Evolutionary conservation across 1,139 yeast genomes (phyloP), one percentile per base, ranked within the genome.

Genomic region (Hemisphaericaspora xylanilytica): DNA sequence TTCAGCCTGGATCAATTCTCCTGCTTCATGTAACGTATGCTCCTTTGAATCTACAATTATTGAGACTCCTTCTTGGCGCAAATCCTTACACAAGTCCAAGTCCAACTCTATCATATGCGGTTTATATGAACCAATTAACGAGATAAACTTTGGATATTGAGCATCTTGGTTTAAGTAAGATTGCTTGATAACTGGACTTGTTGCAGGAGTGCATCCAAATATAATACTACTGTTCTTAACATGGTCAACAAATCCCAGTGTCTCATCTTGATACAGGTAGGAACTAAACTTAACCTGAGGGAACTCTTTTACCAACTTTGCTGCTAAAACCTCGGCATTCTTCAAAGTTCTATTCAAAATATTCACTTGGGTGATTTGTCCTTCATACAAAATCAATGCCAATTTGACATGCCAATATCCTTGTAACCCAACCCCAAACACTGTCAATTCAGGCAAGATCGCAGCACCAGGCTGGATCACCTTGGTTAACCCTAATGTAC

Each of bases 91-190:
- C 24, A 75, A 58, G 1, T 55, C 63, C 20, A 69, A 63, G 42
- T 80, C 85, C 38, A 80, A 72, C 55, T 81, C 89, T 34, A 68
- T 67, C 88, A 82, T 81, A 44, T 75, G 73, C 3, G 86, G 85
- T 52, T 80, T 80, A 53, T 81, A 82, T 12, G 85, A 78, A 1
- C 89, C 89, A 48, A 82, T 81, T 30, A 81, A 61, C 3, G 81
- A 74, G 34, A 81, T 70, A 51, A 73, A 81, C 45, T 61, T 71
- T 9, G 63, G 60, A 10, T 45, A 45, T 14, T 46, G 33, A 3
- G 61, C 53, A 28, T 60, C 59, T 3, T 42, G 42, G 34, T 65
- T 63, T 33, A 80, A 48, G 41, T 66, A 62, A 1, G 57, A 47
- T 10, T 54, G 50, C 25, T 59, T 56, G 37, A 81, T 71, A 0